Base-by-base conservation (phyloP, 495 filamentous ascomycete species). In the Cudoniella acicularis region DNA sequence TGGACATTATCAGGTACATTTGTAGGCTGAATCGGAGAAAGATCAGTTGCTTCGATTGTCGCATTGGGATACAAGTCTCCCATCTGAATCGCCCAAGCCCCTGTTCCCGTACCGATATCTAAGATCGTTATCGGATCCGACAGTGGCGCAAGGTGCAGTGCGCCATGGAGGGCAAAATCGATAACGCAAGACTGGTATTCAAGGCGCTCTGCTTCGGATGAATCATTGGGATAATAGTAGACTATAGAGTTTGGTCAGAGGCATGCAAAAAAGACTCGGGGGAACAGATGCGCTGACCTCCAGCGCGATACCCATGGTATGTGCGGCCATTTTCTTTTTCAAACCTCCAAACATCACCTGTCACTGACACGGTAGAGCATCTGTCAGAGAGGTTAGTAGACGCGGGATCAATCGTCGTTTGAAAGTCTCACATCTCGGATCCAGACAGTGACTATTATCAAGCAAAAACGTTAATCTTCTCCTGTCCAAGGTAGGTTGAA, bases 51-150 rank as follows among this genome's bases (percentile, higher is more conserved):
- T 43, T 59, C 27, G 41, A 65, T 60, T 42, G 11, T 41, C 0
- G 54, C 43, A 49, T 25, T 60, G 43, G 62, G 61, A 24, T 68
- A 65, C 24, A 57, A 59, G 62, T 64, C 67, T 75, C 77, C 73
- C 73, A 83, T 76, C 59, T 83, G 81, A 43, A 87, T 84, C 1
- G 83, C 78, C 84, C 84, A 86, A 61, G 81, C 27, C 11, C 75
- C 75, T 2, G 73, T 88, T 3, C 87, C 87, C 10, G 85, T 88
- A 8, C 82, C 87, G 13, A 89, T 77, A 63, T 89, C 87, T 2
- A 91, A 76, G 13, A 89, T 79, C 24, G 72, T 70, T 10, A 27
- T 9, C 3, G 63, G 56, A 30, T 74, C 64, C 1, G 84, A 82
- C 1, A 83, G 73, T 1, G 87, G 86, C 0, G 86, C 77, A 60